Percentiles rank a stretch among this genome's conserved stretches.
Conservation (phyloP, 1,284 basidiomycete genomes). For the Ganoderma meredithae region DNA sequence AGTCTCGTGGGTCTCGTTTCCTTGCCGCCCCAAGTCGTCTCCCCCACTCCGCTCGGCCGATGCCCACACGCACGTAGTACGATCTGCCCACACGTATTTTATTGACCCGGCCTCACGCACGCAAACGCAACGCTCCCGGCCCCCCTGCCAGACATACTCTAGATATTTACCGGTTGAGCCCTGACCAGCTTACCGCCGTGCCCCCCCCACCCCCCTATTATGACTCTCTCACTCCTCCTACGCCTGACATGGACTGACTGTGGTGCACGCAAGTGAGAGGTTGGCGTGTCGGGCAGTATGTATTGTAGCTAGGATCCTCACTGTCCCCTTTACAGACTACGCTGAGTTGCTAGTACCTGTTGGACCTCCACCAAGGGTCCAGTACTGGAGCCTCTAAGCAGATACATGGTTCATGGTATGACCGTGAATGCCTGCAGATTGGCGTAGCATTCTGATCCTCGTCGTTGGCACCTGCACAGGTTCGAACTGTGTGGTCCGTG, state of each 20-base stretch:
- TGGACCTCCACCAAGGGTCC: not conserved
- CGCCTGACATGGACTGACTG: conserved; percentile 1
- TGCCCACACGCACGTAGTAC: conserved; percentile 1
- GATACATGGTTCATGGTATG: too few relatives aligned
- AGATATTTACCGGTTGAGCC: conserved; percentile 4
- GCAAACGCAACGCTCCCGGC: not conserved
- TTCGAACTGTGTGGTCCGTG: too few relatives aligned
- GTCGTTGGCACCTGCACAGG: too few relatives aligned
- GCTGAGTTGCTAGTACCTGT: not conserved
- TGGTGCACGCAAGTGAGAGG: not conserved
- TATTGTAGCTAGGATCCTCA: not conserved
- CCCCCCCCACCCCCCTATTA: not conserved
- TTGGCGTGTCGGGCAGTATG: not conserved
- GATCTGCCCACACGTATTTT: conserved; percentile 6
- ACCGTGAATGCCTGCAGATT: too few relatives aligned
- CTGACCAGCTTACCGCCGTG: not conserved
- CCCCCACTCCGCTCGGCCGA: not conserved
- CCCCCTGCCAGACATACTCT: not conserved
- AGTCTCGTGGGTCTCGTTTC: not conserved
- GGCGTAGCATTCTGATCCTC: too few relatives aligned
- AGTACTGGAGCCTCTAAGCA: too few relatives aligned
- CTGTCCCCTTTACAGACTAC: not conserved
- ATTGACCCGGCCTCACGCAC: not conserved
- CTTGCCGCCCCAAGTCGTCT: not conserved
- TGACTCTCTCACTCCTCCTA: not conserved